phyloP scores from a whole-genome alignment of 2,329 filamentous ascomycete species.

The Trichoderma atroviride region DNA sequence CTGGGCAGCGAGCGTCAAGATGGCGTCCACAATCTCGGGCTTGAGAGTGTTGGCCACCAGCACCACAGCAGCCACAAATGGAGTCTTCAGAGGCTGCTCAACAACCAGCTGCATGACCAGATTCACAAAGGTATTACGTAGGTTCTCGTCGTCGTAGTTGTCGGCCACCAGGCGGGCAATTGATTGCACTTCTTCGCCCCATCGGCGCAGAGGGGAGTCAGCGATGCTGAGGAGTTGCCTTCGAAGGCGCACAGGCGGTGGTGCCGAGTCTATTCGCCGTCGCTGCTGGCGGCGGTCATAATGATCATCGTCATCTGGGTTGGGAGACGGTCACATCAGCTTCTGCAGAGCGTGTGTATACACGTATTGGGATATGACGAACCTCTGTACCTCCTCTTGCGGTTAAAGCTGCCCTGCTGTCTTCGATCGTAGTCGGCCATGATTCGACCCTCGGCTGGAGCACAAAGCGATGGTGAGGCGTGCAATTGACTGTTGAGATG shows the following conservation, averaged over 20 bases:
- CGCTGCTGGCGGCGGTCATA: slow-evolving; percentile 73
- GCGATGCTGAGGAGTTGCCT: slow-evolving; percentile 79
- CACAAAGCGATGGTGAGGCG: neutral
- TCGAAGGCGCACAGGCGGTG: slow-evolving; percentile 70
- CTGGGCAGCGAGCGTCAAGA: slow-evolving; percentile 65
- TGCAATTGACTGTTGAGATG: slow-evolving; percentile 16
- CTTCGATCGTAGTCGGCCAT: slow-evolving; percentile 63
- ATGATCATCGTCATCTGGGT: slow-evolving; percentile 70
- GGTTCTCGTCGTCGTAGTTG: slow-evolving; percentile 81
- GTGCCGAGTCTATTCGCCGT: slow-evolving; percentile 70
- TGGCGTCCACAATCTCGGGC: slow-evolving; percentile 70
- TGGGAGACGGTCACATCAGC: slow-evolving; percentile 6
- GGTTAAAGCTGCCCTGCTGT: slow-evolving; percentile 57
- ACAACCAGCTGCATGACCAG: slow-evolving; percentile 74
- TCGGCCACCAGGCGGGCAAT: slow-evolving; percentile 79
- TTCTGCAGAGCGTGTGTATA: slow-evolving; percentile 3
- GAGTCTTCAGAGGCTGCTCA: slow-evolving; percentile 97
- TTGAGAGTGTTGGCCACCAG: slow-evolving; percentile 78
- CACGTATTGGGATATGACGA: slow-evolving; percentile 32
- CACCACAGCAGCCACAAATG: slow-evolving; percentile 84
- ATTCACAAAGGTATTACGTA: slow-evolving; percentile 72
- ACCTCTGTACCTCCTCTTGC: slow-evolving; percentile 84
- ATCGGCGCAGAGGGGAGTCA: slow-evolving; percentile 76
- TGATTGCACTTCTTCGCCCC: slow-evolving; percentile 74
- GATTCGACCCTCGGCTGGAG: slow-evolving; percentile 23